Evolutionary conservation across 306 rosid species (phyloP).

Genomic region (Vachellia pachyceras): DNA sequence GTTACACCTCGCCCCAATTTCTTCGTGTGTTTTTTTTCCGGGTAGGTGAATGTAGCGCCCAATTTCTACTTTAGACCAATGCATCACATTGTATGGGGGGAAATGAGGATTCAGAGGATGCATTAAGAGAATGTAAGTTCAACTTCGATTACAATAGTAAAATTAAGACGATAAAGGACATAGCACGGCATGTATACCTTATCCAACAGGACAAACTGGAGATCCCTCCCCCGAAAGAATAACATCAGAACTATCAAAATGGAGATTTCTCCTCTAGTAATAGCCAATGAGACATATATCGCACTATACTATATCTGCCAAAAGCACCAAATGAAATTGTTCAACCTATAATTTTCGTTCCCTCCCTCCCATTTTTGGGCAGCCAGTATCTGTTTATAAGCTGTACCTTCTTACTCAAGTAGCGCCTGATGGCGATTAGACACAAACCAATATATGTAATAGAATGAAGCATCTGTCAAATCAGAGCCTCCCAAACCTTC

Average conservation of each 20-base stretch:
- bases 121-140: slow-evolving; percentile 41
- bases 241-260: slow-evolving; percentile 59
- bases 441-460: slow-evolving; percentile 39
- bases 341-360: slow-evolving; percentile 35
- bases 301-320: slow-evolving; percentile 51
- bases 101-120: slow-evolving; percentile 30
- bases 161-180: slow-evolving; percentile 31
- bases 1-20: neutral
- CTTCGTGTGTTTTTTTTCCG: too few species aligned
- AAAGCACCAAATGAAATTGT: slow-evolving; percentile 43
- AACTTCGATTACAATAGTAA: slow-evolving; percentile 41
- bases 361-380: slow-evolving; percentile 43
- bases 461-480: slow-evolving; percentile 38
- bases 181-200: slow-evolving; percentile 43
- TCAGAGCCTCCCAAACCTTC: slow-evolving; percentile 46
- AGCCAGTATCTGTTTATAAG: slow-evolving; percentile 38
- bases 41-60: neutral
- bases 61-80: neutral
- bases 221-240: slow-evolving; percentile 62
- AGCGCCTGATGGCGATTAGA: slow-evolving; percentile 39
- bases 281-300: slow-evolving; percentile 51
- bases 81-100: neutral
- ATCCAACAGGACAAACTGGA: slow-evolving; percentile 45
- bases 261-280: slow-evolving; percentile 57
- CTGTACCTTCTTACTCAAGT: slow-evolving; percentile 50